A percentile compares a stretch with the other conserved stretches of the same genome.
Conservation (phyloP, 2,329 filamentous ascomycete genomes). For the Trichoderma koningii region DNA sequence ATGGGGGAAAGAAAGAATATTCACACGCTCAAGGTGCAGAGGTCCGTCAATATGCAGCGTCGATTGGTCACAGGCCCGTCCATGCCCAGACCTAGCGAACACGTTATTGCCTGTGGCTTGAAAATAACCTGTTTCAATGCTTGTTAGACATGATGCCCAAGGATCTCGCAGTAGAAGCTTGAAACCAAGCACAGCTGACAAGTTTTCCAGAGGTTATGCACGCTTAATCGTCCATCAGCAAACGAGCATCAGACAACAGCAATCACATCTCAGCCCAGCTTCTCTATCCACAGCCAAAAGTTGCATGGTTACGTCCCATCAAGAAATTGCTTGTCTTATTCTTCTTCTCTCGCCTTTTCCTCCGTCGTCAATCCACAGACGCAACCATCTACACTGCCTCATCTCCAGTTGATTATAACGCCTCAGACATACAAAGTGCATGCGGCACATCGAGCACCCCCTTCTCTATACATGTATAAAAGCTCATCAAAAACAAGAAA, state of each 20-base stretch:
- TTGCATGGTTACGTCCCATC: neutral
- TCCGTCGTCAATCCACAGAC: neutral
- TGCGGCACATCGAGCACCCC: neutral
- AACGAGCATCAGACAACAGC: neutral
- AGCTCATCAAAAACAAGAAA: slow-evolving; percentile 5
- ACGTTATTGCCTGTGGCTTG: slow-evolving; percentile 19
- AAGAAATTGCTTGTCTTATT: neutral
- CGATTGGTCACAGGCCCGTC: neutral
- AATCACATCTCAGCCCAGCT: neutral
- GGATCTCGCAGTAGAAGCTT: no score
- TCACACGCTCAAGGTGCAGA: no score
- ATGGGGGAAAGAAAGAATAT: no score
- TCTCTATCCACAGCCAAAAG: neutral
- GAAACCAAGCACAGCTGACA: neutral
- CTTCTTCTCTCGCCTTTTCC: neutral
- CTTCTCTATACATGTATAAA: neutral
- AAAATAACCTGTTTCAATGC: slow-evolving; percentile 6
- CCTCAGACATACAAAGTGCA: slow-evolving; percentile 1
- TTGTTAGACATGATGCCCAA: neutral
- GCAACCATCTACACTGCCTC: neutral
- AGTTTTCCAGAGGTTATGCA: neutral
- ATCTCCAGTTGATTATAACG: neutral
- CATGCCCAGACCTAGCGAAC: neutral
- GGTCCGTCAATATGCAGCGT: neutral
- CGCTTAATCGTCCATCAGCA: no score